Conservation (phyloP, 345 rosid species). For the Brassica rapa region DNA sequence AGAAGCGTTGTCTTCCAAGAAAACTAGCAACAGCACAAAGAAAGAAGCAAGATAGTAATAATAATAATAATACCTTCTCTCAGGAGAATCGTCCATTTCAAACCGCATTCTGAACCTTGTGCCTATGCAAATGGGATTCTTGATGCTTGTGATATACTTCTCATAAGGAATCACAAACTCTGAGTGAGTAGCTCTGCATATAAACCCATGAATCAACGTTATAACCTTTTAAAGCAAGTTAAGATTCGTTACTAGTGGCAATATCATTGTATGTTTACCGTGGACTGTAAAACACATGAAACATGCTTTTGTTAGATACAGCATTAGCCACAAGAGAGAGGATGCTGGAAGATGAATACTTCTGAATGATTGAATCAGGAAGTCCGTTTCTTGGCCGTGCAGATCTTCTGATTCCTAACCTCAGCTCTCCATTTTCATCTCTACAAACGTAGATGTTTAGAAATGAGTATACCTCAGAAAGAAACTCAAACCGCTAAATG, state of each 20-base stretch:
- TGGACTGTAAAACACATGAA: slow-evolving; percentile 81
- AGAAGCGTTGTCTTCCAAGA: background rate
- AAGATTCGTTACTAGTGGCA: background rate
- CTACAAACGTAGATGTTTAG: slow-evolving; percentile 39
- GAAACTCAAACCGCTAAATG: background rate
- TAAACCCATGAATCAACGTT: background rate
- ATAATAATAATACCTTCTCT: slow-evolving; percentile 64
- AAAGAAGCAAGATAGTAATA: slow-evolving; percentile 21
- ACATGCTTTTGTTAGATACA: slow-evolving; percentile 60
- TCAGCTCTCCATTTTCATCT: slow-evolving; percentile 78
- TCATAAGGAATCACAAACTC: slow-evolving; percentile 78
- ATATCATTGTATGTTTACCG: slow-evolving; percentile 50
- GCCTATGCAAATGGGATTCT: slow-evolving; percentile 56
- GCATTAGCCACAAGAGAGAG: slow-evolving; percentile 74
- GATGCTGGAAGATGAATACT: slow-evolving; percentile 52
- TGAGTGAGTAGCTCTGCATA: slow-evolving; percentile 74
- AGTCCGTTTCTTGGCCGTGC: slow-evolving; percentile 72
- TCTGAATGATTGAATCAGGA: slow-evolving; percentile 62
- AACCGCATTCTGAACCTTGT: slow-evolving; percentile 81
- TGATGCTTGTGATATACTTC: slow-evolving; percentile 69
- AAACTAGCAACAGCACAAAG: slow-evolving; percentile 2
- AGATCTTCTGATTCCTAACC: slow-evolving; percentile 81
- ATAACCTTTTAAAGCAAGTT: background rate
- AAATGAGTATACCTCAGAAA: background rate
- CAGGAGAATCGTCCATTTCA: slow-evolving; percentile 84